phyloP scores from a whole-genome alignment of 805 yeast genomes.

The Torulaspora franciscae region DNA sequence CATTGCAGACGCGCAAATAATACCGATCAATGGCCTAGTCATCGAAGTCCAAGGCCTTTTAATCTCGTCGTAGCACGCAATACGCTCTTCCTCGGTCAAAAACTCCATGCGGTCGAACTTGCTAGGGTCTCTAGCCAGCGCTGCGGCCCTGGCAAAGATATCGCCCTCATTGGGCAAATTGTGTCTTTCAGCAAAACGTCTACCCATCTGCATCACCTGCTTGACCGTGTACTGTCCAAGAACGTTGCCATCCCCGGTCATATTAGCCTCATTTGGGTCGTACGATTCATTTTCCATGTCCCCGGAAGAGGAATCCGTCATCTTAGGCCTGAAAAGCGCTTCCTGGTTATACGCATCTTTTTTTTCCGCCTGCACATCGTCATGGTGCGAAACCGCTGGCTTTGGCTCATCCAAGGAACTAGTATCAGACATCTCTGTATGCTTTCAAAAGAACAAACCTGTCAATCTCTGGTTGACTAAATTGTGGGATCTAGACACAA shows the following conservation, averaged over 20 bases:
- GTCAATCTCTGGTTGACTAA: not conserved
- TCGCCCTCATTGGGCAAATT: constrained; percentile 47
- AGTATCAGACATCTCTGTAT: constrained; percentile 3
- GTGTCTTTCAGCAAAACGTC: constrained; percentile 55
- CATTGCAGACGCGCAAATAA: constrained; percentile 64
- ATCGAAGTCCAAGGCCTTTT: constrained; percentile 43
- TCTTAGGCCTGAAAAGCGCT: constrained; percentile 6
- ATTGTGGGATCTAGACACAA: too few species aligned
- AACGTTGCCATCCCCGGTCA: constrained; percentile 37
- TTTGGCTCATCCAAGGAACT: constrained; percentile 6
- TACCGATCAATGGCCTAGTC: constrained; percentile 44
- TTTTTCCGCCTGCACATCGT: constrained; percentile 1
- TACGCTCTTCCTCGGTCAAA: constrained; percentile 51
- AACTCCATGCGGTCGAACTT: constrained; percentile 55
- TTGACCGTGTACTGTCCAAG: constrained; percentile 54
- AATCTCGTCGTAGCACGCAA: constrained; percentile 43
- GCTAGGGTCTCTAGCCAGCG: constrained; percentile 57
- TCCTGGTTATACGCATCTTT: not conserved
- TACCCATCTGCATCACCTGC: constrained; percentile 65
- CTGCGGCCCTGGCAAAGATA: constrained; percentile 60
- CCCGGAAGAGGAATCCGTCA: constrained; percentile 6
- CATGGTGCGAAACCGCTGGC: constrained; percentile 2
- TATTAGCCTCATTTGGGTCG: constrained; percentile 5
- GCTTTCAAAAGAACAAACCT: not conserved
- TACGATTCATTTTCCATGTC: constrained; percentile 5